These are phyloP conservation scores for Murraya paniculata DNA, from an alignment of 345 rosid genomes.

Conservation along the genomic window DNA sequence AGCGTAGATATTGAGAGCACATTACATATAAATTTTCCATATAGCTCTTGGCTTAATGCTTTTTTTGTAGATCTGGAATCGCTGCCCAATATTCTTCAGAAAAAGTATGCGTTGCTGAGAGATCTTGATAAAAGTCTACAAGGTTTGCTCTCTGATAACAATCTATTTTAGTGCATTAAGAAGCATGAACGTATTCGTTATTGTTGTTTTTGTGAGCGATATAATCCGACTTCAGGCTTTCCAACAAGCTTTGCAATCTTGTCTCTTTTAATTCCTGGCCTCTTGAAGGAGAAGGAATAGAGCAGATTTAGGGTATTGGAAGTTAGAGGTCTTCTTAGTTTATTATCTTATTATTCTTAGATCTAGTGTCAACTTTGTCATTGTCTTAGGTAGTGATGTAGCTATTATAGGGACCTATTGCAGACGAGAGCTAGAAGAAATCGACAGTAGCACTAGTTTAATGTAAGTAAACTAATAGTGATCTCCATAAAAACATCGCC, in stretches of 20 bases:
- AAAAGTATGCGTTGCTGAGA: slow-evolving; percentile 77
- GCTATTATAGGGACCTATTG: background rate
- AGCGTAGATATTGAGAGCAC: background rate
- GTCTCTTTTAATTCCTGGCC: background rate
- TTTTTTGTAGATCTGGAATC: slow-evolving; percentile 69
- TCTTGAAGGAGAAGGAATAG: background rate
- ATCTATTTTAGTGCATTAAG: background rate
- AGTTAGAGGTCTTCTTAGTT: background rate
- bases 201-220: background rate
- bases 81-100: slow-evolving; percentile 74
- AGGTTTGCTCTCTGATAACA: slow-evolving; percentile 39
- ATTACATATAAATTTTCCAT: background rate
- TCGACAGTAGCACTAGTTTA: background rate
- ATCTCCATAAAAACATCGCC: background rate
- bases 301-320: background rate
- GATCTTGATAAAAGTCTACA: slow-evolving; percentile 91
- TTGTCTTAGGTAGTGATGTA: background rate
- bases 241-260: background rate
- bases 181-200: background rate
- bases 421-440: background rate
- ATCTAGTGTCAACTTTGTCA: background rate
- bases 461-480: background rate
- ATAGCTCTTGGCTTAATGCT: background rate
- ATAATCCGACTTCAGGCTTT: background rate
- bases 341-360: background rate